Conservation (phyloP, 192 early-diverging fungal species). For the Spinellus fusiger region DNA sequence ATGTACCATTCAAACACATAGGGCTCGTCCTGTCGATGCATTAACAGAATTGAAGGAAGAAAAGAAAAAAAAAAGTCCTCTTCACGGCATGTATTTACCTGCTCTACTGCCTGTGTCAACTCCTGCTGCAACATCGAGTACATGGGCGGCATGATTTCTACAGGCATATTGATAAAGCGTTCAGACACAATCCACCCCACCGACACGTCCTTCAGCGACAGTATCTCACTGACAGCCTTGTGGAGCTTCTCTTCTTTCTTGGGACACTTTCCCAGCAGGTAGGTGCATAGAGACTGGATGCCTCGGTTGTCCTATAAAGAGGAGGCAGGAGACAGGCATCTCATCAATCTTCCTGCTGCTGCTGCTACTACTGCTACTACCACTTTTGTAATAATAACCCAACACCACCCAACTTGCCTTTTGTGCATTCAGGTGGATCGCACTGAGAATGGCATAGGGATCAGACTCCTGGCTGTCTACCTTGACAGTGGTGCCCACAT, state of each 20-base stretch:
- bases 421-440: conserved; percentile 65
- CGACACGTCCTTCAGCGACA: conserved; percentile 20
- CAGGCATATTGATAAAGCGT: conserved; percentile 94
- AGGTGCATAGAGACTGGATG: conserved; percentile 49
- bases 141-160: conserved; percentile 86
- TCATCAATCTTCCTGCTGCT: no score
- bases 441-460: conserved; percentile 83
- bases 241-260: conserved; percentile 35
- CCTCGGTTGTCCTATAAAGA: conserved; percentile 35
- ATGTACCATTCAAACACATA: conserved; percentile 82
- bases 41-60: no score
- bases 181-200: conserved; percentile 78
- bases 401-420: conserved; percentile 33
- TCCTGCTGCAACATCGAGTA: conserved; percentile 86
- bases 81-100: conserved; percentile 50
- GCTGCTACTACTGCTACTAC: neutral
- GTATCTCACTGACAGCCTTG: conserved; percentile 28
- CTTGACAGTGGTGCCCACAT: conserved; percentile 86
- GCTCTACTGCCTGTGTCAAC: conserved; percentile 63
- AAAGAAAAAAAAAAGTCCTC: no score
- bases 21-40: conserved; percentile 61
- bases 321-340: neutral
- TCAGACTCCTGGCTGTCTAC: conserved; percentile 72
- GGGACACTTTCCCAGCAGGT: conserved; percentile 61
- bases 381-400: neutral